Percentiles rank a stretch among this genome's conserved stretches.
Evolutionary conservation across 345 rosid genomes (phyloP).

Genomic region (Syzygium aromaticum): DNA sequence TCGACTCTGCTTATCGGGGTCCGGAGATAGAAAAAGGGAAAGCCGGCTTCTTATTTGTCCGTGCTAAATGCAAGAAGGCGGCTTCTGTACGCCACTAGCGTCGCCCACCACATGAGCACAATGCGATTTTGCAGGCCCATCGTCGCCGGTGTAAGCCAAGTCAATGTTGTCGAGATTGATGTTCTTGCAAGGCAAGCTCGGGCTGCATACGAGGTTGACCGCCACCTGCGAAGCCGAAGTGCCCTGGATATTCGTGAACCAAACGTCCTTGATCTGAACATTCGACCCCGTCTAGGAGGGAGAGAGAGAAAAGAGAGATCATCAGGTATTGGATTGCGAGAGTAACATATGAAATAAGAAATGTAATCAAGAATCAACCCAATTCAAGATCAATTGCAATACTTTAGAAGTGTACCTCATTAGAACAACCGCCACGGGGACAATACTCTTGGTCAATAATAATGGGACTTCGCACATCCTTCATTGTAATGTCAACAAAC

Average conservation of each 20-base stretch:
- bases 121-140: neutral
- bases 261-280: conserved; percentile 6
- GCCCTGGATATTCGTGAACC: conserved; percentile 4
- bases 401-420: neutral
- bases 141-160: neutral
- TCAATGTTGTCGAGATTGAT: conserved; percentile 6
- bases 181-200: conserved; percentile 5
- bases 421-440: neutral
- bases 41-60: neutral
- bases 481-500: conserved; percentile 17
- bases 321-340: neutral
- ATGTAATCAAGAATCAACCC: neutral
- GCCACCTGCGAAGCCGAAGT: conserved; percentile 11
- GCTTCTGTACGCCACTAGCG: conserved; percentile 5
- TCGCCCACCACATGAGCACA: conserved; percentile 4
- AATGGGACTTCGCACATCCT: conserved; percentile 22
- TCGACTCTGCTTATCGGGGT: neutral
- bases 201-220: conserved; percentile 13
- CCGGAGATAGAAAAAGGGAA: neutral
- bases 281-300: neutral
- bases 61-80: neutral
- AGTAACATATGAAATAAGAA: neutral
- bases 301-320: neutral
- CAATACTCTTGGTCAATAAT: conserved; percentile 38
- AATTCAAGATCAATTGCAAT: neutral